Percentiles rank a stretch among this genome's conserved stretches.
Evolutionary conservation across 2,329 filamentous ascomycete species (phyloP).

Genomic region (Aspergillus bombycis): DNA sequence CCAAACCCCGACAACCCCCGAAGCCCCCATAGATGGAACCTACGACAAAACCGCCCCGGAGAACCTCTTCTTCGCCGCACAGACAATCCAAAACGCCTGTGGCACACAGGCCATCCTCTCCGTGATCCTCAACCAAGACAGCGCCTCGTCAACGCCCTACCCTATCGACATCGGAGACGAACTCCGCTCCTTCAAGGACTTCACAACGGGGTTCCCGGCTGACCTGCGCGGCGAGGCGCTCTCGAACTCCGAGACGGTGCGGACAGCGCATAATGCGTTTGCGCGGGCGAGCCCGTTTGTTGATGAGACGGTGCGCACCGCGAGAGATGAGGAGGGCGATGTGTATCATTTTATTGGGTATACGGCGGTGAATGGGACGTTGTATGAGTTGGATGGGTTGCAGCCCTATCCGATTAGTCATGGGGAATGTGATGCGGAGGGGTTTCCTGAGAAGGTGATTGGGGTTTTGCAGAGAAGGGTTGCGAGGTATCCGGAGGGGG

Average conservation of each 20-base stretch:
- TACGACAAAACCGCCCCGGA: conserved; percentile 78
- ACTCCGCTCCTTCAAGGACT: conserved; percentile 80
- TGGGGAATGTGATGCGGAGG: conserved; percentile 68
- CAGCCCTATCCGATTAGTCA: conserved; percentile 92
- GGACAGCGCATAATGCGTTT: conserved; percentile 86
- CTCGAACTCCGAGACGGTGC: conserved; percentile 71
- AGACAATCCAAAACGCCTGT: conserved; percentile 98
- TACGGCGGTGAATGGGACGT: conserved; percentile 72
- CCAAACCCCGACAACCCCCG: conserved; percentile 62
- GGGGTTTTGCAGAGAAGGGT: conserved; percentile 85
- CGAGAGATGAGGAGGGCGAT: conserved; percentile 73
- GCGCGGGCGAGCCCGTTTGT: conserved; percentile 86
- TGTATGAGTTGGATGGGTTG: conserved; percentile 95
- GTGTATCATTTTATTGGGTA: conserved; percentile 99
- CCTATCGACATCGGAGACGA: conserved; percentile 70
- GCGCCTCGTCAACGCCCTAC: conserved; percentile 25
- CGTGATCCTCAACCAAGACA: conserved; percentile 81
- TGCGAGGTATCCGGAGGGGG: conserved; percentile 77
- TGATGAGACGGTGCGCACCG: conserved; percentile 79
- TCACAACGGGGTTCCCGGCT: conserved; percentile 79
- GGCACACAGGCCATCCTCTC: conserved; percentile 93
- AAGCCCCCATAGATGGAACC: conserved; percentile 74
- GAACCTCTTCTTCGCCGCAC: conserved; percentile 87
- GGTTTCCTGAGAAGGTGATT: conserved; percentile 80
- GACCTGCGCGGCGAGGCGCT: conserved; percentile 73